Evolutionary conservation across 768 basidiomycete genomes (phyloP).

Genomic region (Tylopilus sp.): DNA sequence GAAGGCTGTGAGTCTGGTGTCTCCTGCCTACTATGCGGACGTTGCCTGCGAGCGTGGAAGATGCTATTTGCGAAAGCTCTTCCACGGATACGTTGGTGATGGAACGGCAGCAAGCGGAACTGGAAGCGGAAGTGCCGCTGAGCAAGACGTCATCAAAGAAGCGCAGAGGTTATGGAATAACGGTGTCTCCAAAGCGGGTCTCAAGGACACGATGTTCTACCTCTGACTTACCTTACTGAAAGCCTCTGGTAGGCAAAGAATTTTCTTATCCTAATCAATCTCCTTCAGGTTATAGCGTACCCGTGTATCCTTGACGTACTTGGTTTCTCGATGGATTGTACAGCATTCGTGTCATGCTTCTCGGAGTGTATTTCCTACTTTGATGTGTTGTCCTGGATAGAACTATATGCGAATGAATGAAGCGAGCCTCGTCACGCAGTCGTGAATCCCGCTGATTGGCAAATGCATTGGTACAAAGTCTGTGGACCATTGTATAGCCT

Average conservation of each 20-base stretch:
- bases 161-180: slow-evolving; percentile 53
- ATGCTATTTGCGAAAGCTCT: slow-evolving; percentile 48
- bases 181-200: slow-evolving; percentile 45
- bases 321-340: neutral
- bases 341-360: neutral
- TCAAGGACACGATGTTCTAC: slow-evolving; percentile 78
- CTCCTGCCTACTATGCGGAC: slow-evolving; percentile 42
- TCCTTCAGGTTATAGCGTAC: neutral
- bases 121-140: slow-evolving; percentile 37
- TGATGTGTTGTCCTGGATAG: neutral
- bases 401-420: neutral
- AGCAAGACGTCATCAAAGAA: slow-evolving; percentile 51
- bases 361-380: neutral
- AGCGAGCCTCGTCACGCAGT: neutral
- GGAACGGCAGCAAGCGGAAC: slow-evolving; percentile 31
- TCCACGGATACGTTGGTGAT: slow-evolving; percentile 33
- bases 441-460: neutral
- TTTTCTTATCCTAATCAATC: neutral
- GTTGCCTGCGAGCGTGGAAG: slow-evolving; percentile 53
- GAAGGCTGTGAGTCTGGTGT: slow-evolving; percentile 38
- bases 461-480: neutral
- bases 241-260: neutral
- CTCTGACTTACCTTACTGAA: slow-evolving; percentile 36
- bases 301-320: neutral
- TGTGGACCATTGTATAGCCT: too few species aligned